Evolutionary conservation across 108 stramenopile genomes (phyloP), one percentile per base, ranked within the genome.

Genomic region (Nitzschia inconspicua): DNA sequence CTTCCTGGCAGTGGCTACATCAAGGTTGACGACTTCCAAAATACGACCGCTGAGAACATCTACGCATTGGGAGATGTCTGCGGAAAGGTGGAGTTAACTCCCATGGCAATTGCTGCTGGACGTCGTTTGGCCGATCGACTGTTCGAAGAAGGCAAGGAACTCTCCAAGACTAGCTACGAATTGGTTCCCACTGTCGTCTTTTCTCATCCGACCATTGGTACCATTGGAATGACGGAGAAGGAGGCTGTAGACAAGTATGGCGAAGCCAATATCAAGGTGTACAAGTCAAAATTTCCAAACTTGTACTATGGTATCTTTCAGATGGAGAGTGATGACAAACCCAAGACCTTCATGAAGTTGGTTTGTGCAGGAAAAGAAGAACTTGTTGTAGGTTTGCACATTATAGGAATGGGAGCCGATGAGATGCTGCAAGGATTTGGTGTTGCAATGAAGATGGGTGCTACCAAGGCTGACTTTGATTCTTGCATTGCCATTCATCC

Each of bases 391-490:
- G 96, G 98, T 42, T 70, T 97, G 6, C 96, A 98, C 64, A 73
- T 88, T 7, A 86, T 96, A 39, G 96, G 96, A 23, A 90, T 95
- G 91, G 95, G 89, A 7, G 77, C 85, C 0, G 96, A 97, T 66
- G 98, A 98, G 76, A 90, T 98, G 86, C 60, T 98, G 65, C 98
- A 98, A 71, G 96, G 77, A 28, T 83, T 88, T 55, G 87, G 80
- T 14, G 79, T 89, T 31, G 88, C 88, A 25, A 85, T 89, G 81
- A 96, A 97, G 43, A 96, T 96, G 80, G 96, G 90, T 39, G 84
- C 83, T 19, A 92, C 96, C 51, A 97, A 98, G 76, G 95, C 95
- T 2, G 98, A 99, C 68, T 93, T 99, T 56, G 98, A 99, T 76
- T 66, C 79, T 6, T 86, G 79, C 55, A 78, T 98, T 16, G 98